Evolutionary conservation across 108 stramenopile genomes (phyloP).

Genomic region (Licmophora abbreviata): DNA sequence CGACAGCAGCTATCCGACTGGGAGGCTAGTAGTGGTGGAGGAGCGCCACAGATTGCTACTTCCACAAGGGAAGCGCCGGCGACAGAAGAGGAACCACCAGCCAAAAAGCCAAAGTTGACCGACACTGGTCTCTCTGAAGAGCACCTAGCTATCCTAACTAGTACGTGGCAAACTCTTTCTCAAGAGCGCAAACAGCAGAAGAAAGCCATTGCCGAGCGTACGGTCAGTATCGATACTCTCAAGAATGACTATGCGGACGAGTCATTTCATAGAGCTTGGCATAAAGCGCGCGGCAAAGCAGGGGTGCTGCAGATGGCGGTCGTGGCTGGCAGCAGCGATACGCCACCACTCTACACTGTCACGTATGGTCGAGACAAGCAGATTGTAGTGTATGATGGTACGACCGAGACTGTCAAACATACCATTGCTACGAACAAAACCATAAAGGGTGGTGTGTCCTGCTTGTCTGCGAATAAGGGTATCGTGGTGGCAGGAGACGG

Average conservation of each 20-base stretch:
- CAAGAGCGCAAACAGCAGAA: conserved; percentile 32
- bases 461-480: conserved; percentile 16
- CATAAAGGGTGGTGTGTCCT: conserved; percentile 16
- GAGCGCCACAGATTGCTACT: neutral
- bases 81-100: conserved; percentile 2
- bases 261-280: conserved; percentile 23
- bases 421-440: conserved; percentile 18
- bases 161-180: conserved; percentile 43
- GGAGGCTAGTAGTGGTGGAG: conserved; percentile 19
- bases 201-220: conserved; percentile 22
- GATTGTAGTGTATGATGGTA: conserved; percentile 46
- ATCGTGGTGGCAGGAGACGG: conserved; percentile 13
- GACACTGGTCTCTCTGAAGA: conserved; percentile 29
- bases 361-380: conserved; percentile 72
- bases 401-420: conserved; percentile 5
- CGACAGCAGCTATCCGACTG: conserved; percentile 39
- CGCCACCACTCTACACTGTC: too few species aligned
- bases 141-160: conserved; percentile 36
- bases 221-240: conserved; percentile 30
- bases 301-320: conserved; percentile 25
- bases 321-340: neutral
- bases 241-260: neutral
- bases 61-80: conserved; percentile 1
- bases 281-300: conserved; percentile 46
- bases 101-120: conserved; percentile 7